A percentile compares a stretch with the other conserved stretches of the same genome.
phyloP scores from a whole-genome alignment of 2,329 filamentous ascomycete genomes.

The Microsporum ferrugineum region DNA sequence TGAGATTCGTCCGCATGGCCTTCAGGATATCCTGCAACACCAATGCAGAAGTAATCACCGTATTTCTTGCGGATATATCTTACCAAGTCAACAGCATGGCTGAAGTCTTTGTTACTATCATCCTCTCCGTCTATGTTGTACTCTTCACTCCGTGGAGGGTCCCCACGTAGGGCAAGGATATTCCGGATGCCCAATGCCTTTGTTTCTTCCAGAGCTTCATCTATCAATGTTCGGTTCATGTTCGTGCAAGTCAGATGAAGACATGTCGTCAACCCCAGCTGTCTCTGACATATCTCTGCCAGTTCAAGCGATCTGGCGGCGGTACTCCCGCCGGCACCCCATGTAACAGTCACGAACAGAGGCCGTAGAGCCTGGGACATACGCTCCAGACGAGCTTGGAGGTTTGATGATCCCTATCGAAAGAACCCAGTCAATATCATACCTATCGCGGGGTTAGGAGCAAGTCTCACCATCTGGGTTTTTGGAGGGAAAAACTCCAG shows the following conservation, averaged over 20 bases:
- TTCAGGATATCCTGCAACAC: slow-evolving; percentile 89
- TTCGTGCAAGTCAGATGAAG: slow-evolving; percentile 96
- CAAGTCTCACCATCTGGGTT: slow-evolving; percentile 60
- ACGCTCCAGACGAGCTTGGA: slow-evolving; percentile 82
- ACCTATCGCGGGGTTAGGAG: slow-evolving; percentile 15
- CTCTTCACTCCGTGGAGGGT: slow-evolving; percentile 80
- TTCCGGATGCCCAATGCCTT: slow-evolving; percentile 86
- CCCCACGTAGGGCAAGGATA: slow-evolving; percentile 81
- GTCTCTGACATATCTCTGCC: slow-evolving; percentile 86
- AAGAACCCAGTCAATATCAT: slow-evolving; percentile 16
- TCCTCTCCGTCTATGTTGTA: slow-evolving; percentile 56
- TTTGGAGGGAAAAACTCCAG: slow-evolving; percentile 99
- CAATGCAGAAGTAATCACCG: slow-evolving; percentile 91
- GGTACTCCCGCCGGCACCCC: slow-evolving; percentile 92
- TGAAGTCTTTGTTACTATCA: slow-evolving; percentile 65
- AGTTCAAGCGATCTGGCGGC: slow-evolving; percentile 83
- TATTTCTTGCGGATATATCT: slow-evolving; percentile 75
- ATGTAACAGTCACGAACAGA: slow-evolving; percentile 93
- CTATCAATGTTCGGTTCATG: slow-evolving; percentile 77
- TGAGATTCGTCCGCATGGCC: slow-evolving; percentile 87
- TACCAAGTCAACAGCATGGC: slow-evolving; percentile 80
- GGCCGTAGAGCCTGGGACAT: slow-evolving; percentile 88
- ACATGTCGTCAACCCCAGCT: slow-evolving; percentile 85
- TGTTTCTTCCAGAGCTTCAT: slow-evolving; percentile 80
- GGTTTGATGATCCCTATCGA: slow-evolving; percentile 68